phyloP scores from a whole-genome alignment of 805 yeast species.

The Wickerhamiella musiphila region DNA sequence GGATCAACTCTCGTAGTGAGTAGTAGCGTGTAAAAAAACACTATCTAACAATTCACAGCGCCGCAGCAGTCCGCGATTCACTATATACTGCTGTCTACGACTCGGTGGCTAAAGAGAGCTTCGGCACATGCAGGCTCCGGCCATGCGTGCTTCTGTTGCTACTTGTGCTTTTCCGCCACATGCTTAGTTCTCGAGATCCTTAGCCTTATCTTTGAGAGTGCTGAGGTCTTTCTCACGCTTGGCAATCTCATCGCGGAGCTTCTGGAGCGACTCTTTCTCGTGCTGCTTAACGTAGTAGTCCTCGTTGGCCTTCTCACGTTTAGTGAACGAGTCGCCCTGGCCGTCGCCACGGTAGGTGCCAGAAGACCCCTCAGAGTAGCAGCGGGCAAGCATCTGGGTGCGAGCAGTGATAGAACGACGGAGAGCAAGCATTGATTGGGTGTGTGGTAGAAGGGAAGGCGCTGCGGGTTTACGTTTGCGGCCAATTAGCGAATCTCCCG shows the following conservation, averaged over 20 bases:
- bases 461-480: background rate
- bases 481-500: background rate
- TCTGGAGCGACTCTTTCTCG: constrained; percentile 59
- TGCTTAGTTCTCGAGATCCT: constrained; percentile 8
- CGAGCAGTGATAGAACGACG: constrained; percentile 10
- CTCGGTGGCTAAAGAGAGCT: too few species aligned
- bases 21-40: too few species aligned
- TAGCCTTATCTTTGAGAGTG: constrained; percentile 16
- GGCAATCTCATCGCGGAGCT: constrained; percentile 27
- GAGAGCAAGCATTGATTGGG: constrained; percentile 7
- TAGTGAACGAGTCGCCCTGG: constrained; percentile 48
- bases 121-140: too few species aligned
- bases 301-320: constrained; percentile 89
- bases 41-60: too few species aligned
- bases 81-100: too few species aligned
- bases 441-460: background rate
- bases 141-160: too few species aligned
- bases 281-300: constrained; percentile 80
- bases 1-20: too few species aligned
- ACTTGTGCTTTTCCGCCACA: background rate
- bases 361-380: constrained; percentile 20
- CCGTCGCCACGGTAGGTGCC: constrained; percentile 49
- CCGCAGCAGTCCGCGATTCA: too few species aligned
- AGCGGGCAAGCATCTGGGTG: constrained; percentile 7
- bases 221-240: constrained; percentile 18